A percentile compares a stretch with the other conserved stretches of the same genome.
Conservation (phyloP, 176 grass and related monocot species). For the Lolium perenne region DNA sequence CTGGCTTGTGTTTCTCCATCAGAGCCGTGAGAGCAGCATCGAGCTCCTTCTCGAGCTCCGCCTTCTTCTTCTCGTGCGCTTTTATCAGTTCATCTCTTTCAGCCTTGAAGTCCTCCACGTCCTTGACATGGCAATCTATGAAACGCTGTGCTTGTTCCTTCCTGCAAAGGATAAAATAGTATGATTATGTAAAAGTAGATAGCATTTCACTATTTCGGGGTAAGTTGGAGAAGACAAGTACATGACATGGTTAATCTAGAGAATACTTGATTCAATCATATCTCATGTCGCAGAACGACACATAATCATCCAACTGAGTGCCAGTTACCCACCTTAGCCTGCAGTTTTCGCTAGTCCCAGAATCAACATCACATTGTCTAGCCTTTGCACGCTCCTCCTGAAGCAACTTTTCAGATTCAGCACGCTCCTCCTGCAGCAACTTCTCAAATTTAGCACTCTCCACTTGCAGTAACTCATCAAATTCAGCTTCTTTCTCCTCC, state of each 20-base stretch:
- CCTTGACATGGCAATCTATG: constrained; percentile 70
- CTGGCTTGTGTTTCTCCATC: constrained; percentile 78
- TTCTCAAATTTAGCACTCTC: constrained; percentile 65
- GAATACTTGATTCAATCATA: background rate
- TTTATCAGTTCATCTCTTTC: constrained; percentile 62
- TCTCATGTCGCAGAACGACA: background rate
- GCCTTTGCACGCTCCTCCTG: constrained; percentile 73
- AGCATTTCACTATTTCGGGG: background rate
- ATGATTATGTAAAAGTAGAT: background rate
- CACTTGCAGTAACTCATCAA: constrained; percentile 64
- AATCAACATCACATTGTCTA: constrained; percentile 56
- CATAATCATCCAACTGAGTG: background rate
- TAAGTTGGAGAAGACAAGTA: background rate
- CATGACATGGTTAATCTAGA: background rate
- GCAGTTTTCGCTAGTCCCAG: constrained; percentile 57
- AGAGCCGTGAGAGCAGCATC: constrained; percentile 53
- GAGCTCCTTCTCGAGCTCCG: constrained; percentile 62
- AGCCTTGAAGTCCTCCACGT: constrained; percentile 55
- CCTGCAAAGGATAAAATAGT: constrained; percentile 40
- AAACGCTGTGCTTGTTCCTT: constrained; percentile 65
- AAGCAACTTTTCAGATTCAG: constrained; percentile 57
- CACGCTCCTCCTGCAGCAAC: constrained; percentile 1
- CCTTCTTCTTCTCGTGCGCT: constrained; percentile 55
- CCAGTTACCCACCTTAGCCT: constrained; percentile 53
- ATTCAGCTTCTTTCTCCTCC: constrained; percentile 68